phyloP scores from a whole-genome alignment of 116 monocot species.

The Thalassia testudinum region DNA sequence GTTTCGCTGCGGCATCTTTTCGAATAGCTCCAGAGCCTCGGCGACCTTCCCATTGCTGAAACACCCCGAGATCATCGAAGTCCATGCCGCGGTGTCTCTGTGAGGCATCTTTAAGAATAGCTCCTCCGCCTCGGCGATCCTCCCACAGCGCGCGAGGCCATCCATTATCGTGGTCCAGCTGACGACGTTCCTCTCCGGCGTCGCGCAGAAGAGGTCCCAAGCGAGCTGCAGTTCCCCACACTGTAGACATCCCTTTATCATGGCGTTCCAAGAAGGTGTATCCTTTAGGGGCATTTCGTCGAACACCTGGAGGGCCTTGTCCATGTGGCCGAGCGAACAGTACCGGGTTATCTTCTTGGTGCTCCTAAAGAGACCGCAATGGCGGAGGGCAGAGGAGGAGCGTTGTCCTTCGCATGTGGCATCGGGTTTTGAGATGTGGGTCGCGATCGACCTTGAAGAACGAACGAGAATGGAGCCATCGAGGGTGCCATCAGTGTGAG shows the following conservation, averaged over 20 bases:
- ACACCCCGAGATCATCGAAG: slow-evolving; percentile 73
- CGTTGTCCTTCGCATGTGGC: too few relatives aligned
- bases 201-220: slow-evolving; percentile 11
- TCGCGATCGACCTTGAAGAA: too few relatives aligned
- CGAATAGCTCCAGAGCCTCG: slow-evolving; percentile 36
- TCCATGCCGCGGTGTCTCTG: slow-evolving; percentile 59
- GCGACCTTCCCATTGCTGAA: slow-evolving; percentile 24
- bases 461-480: too few relatives aligned
- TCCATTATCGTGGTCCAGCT: slow-evolving; percentile 28
- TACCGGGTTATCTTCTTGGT: slow-evolving; percentile 10
- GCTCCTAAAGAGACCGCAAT: background rate
- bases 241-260: slow-evolving; percentile 23
- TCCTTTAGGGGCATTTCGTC: slow-evolving; percentile 24
- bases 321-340: background rate
- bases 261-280: slow-evolving; percentile 28
- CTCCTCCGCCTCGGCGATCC: slow-evolving; percentile 29
- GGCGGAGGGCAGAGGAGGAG: too few relatives aligned
- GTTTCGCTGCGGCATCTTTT: slow-evolving; percentile 39
- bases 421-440: too few relatives aligned
- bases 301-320: slow-evolving; percentile 20
- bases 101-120: slow-evolving; percentile 40
- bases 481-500: too few relatives aligned
- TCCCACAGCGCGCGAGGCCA: slow-evolving; percentile 16
- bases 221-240: slow-evolving; percentile 10
- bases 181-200: slow-evolving; percentile 19